These are phyloP conservation scores for Pinus albicaulis DNA, from an alignment of 75 land plant species.

Conservation along the genomic window DNA sequence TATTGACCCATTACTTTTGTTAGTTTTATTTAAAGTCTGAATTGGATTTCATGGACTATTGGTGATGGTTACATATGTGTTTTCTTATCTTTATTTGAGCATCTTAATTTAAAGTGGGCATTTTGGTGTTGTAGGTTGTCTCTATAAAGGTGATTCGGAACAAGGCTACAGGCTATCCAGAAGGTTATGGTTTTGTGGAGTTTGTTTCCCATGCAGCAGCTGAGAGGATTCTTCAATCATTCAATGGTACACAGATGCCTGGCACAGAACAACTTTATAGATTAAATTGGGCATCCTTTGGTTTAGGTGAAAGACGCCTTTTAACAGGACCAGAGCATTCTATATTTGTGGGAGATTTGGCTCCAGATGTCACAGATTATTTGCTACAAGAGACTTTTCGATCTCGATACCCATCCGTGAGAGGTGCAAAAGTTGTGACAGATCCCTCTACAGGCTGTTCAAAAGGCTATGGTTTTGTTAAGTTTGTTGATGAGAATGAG, in stretches of 20 bases:
- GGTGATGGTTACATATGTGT: not conserved
- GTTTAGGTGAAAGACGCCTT: constrained; percentile 73
- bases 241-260: constrained; percentile 88
- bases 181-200: constrained; percentile 96
- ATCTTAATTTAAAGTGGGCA: not conserved
- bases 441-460: constrained; percentile 81
- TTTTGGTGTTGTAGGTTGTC: constrained; percentile 38
- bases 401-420: constrained; percentile 75
- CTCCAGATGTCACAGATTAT: constrained; percentile 92
- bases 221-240: constrained; percentile 76
- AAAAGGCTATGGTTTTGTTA: constrained; percentile 96
- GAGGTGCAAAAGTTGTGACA: constrained; percentile 93
- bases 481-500: constrained; percentile 87
- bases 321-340: constrained; percentile 84
- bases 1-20: not conserved
- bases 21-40: not conserved
- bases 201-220: constrained; percentile 80
- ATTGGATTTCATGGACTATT: not conserved
- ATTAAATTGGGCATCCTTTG: constrained; percentile 96
- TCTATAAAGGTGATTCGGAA: constrained; percentile 84
- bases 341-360: constrained; percentile 94
- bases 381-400: constrained; percentile 88
- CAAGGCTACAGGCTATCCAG: constrained; percentile 80
- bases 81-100: not conserved
- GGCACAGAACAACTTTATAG: constrained; percentile 75